Conservation (phyloP, 2,329 filamentous ascomycete species). For the Aspergillus amoenus region DNA sequence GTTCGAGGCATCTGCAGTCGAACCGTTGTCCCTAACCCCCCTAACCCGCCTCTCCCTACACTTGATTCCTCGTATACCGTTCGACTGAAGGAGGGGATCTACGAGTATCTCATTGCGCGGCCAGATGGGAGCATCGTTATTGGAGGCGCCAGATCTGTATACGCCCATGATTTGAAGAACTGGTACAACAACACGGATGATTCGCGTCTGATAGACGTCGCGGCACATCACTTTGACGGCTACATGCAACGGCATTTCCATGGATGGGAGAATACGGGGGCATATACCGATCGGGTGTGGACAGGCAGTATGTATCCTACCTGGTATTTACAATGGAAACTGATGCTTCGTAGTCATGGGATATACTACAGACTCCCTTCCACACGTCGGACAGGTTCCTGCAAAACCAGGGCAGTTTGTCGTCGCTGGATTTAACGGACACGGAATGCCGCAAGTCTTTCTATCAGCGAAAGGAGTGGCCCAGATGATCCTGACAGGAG, state of each 20-base stretch:
- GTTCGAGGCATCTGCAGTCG: constrained; percentile 58
- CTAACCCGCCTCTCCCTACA: constrained; percentile 28
- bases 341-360: constrained; percentile 46
- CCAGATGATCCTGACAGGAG: neutral
- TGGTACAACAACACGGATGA: constrained; percentile 53
- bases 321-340: neutral
- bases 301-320: constrained; percentile 28
- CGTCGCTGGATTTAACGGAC: constrained; percentile 62
- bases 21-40: constrained; percentile 26
- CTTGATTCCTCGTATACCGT: constrained; percentile 56
- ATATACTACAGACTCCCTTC: constrained; percentile 50
- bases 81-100: constrained; percentile 54
- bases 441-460: constrained; percentile 58
- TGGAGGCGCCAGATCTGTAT: constrained; percentile 57
- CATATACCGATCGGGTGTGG: constrained; percentile 32
- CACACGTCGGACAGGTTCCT: constrained; percentile 53
- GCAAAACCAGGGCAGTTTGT: constrained; percentile 53
- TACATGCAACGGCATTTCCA: constrained; percentile 37
- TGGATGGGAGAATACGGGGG: constrained; percentile 37
- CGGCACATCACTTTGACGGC: constrained; percentile 38
- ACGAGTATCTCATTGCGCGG: constrained; percentile 60
- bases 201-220: constrained; percentile 47
- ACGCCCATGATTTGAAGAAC: constrained; percentile 23
- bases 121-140: constrained; percentile 57
- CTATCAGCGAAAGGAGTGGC: constrained; percentile 6